Evolutionary conservation across 2,329 filamentous ascomycete species (phyloP).

Genomic region (Colletotrichum eleusines): DNA sequence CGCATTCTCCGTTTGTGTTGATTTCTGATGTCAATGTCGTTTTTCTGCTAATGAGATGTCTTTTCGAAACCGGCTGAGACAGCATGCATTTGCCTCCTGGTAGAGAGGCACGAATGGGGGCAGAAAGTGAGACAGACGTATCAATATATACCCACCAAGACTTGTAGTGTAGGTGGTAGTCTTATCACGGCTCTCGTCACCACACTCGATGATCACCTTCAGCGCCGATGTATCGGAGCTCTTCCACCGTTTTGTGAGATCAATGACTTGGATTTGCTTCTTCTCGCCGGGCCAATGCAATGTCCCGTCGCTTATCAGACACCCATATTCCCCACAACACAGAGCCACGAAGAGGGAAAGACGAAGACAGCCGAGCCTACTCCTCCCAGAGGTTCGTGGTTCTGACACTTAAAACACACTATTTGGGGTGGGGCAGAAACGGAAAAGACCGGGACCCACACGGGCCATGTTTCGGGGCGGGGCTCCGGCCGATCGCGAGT

Average conservation of each 20-base stretch:
- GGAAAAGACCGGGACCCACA: not conserved
- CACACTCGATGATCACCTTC: not conserved
- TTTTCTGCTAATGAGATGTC: not conserved
- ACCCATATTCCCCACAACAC: not conserved
- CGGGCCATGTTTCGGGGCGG: slow-evolving; percentile 1
- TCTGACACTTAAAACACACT: not conserved
- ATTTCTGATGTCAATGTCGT: too few species aligned
- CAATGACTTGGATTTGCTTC: not conserved
- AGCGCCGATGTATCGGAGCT: not conserved
- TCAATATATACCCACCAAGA: not conserved
- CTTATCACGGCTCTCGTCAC: too few species aligned
- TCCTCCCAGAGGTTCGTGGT: not conserved
- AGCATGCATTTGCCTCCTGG: too few species aligned
- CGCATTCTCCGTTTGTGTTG: not conserved
- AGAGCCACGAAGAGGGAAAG: not conserved
- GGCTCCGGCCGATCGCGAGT: not conserved
- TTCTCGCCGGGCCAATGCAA: too few species aligned
- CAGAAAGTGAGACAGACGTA: not conserved
- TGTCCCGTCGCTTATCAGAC: not conserved
- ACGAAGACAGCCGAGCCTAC: not conserved
- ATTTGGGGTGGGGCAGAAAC: not conserved
- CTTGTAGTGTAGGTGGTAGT: too few species aligned
- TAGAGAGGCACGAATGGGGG: not conserved
- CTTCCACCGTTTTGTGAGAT: not conserved
- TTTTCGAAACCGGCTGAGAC: not conserved